Evolutionary conservation across 805 yeast genomes (phyloP).

Genomic region (Lipomyces lipofer): DNA sequence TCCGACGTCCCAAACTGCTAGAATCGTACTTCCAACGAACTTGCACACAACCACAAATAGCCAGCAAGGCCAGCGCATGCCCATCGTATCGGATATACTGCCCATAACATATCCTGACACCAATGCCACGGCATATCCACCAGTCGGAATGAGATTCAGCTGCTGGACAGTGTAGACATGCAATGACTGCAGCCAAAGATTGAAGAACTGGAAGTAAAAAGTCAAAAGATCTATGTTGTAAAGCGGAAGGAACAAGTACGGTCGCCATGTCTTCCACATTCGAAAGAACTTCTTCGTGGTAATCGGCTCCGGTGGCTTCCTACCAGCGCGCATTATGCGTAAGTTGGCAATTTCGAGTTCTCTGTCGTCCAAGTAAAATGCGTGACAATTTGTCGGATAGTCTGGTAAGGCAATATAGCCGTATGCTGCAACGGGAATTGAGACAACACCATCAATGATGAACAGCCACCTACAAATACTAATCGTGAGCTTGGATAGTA

Average conservation of each 20-base stretch:
- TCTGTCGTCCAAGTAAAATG: slow-evolving; percentile 12
- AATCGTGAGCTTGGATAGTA: too few species aligned
- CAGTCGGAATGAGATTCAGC: slow-evolving; percentile 41
- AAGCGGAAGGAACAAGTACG: slow-evolving; percentile 15
- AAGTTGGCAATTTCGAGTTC: slow-evolving; percentile 16
- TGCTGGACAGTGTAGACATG: slow-evolving; percentile 35
- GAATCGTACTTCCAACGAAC: slow-evolving; percentile 35
- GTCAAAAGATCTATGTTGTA: slow-evolving; percentile 14
- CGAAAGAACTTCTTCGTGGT: slow-evolving; percentile 8
- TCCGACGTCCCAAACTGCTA: slow-evolving; percentile 46
- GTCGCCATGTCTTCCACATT: slow-evolving; percentile 13
- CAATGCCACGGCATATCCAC: slow-evolving; percentile 38
- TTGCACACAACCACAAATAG: slow-evolving; percentile 8
- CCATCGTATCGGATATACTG: slow-evolving; percentile 37
- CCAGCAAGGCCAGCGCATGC: slow-evolving; percentile 37
- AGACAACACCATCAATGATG: slow-evolving; percentile 40
- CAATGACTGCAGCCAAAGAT: slow-evolving; percentile 37
- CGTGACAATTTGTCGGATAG: slow-evolving; percentile 41
- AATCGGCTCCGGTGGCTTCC: slow-evolving; percentile 17
- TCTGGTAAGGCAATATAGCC: slow-evolving; percentile 52
- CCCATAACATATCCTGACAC: slow-evolving; percentile 36
- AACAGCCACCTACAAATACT: slow-evolving; percentile 25
- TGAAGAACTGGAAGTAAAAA: slow-evolving; percentile 12
- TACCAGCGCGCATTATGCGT: slow-evolving; percentile 12
- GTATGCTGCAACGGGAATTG: slow-evolving; percentile 46